Conservation (phyloP, 176 grass and related monocot species). For the Carex myosuroides region DNA sequence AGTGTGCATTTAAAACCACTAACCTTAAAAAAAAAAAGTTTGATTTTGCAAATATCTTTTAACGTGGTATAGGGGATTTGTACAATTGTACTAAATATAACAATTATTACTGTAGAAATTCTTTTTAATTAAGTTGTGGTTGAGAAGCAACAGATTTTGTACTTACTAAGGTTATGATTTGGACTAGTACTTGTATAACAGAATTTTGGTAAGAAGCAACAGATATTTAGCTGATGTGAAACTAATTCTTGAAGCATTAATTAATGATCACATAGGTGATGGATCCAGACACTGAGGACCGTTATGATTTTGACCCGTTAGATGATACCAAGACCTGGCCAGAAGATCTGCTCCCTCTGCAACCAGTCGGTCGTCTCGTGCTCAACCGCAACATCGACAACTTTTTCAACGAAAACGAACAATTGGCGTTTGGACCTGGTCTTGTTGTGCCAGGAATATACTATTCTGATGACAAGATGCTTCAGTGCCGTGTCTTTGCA, state of each 20-base stretch:
- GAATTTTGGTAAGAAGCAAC: constrained; percentile 4
- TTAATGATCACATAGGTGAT: constrained; percentile 40
- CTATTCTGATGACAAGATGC: constrained; percentile 99
- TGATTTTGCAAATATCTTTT: neutral
- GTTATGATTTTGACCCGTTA: constrained; percentile 76
- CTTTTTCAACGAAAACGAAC: constrained; percentile 96
- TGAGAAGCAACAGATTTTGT: neutral
- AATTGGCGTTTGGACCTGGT: constrained; percentile 75
- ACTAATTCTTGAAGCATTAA: neutral
- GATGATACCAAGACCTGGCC: constrained; percentile 98
- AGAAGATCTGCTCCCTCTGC: constrained; percentile 63
- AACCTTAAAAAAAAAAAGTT: neutral
- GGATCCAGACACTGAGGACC: constrained; percentile 56
- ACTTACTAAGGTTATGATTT: neutral
- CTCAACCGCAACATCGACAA: constrained; percentile 85
- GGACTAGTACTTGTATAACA: neutral
- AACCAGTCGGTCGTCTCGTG: constrained; percentile 57
- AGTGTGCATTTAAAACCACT: no score
- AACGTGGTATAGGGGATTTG: neutral
- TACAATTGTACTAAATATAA: neutral
- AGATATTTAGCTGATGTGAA: neutral
- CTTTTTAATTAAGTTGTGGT: neutral
- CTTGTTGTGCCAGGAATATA: constrained; percentile 80
- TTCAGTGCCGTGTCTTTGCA: constrained; percentile 86
- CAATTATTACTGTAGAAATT: neutral